Evolutionary conservation across 768 basidiomycete species (phyloP).

Genomic region (Gloeostereum incarnatum): DNA sequence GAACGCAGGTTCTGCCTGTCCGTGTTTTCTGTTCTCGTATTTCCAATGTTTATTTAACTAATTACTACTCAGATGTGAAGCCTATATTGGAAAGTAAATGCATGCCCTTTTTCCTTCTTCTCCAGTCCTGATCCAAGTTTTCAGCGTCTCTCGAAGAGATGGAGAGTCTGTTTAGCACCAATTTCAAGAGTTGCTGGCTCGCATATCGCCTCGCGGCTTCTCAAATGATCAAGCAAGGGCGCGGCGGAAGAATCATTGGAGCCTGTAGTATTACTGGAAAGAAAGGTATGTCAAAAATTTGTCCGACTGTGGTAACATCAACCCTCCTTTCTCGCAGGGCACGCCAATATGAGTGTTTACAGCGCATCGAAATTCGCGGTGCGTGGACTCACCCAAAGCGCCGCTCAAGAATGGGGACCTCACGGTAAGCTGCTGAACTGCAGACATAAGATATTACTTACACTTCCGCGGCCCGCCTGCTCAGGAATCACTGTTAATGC

Average conservation of each 20-base stretch:
- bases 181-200: too few relatives aligned
- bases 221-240: conserved; percentile 26
- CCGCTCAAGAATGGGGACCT: conserved; percentile 16
- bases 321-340: background rate
- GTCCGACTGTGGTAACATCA: background rate
- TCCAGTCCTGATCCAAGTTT: conserved; percentile 19
- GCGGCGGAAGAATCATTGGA: conserved; percentile 25
- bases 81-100: background rate
- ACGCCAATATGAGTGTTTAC: conserved; percentile 12
- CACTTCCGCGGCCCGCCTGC: conserved; percentile 12
- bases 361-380: conserved; percentile 28
- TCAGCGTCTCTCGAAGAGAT: conserved; percentile 25
- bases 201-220: conserved; percentile 24
- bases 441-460: background rate
- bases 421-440: background rate
- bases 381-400: conserved; percentile 27
- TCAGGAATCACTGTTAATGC: conserved; percentile 17
- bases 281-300: conserved; percentile 9
- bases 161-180: too few relatives aligned
- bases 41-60: background rate
- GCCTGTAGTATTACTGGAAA: conserved; percentile 7
- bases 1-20: conserved; percentile 16
- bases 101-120: conserved; percentile 14
- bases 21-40: background rate
- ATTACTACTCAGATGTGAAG: too few relatives aligned